Conservation (phyloP, 2,329 filamentous ascomycete genomes). For the Colletotrichum melonis region DNA sequence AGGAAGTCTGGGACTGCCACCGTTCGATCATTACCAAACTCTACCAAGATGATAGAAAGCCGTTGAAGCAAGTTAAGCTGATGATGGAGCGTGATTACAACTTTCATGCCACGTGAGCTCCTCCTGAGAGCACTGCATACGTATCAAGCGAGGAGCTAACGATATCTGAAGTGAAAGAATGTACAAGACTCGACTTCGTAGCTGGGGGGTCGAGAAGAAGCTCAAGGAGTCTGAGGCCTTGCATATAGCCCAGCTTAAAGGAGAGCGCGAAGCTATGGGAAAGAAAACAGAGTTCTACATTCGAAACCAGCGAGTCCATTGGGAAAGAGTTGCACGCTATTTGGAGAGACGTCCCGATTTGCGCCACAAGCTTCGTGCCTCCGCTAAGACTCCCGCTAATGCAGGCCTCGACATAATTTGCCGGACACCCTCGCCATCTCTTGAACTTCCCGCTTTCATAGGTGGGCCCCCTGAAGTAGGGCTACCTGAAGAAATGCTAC, state of each 20-base stretch:
- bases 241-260: slow-evolving; percentile 1
- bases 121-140: not conserved
- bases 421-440: slow-evolving; percentile 10
- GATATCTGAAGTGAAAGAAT: slow-evolving; percentile 1
- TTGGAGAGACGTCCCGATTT: slow-evolving; percentile 13
- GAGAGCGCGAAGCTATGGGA: not conserved
- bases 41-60: slow-evolving; percentile 4
- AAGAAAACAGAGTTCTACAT: slow-evolving; percentile 15
- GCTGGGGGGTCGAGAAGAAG: slow-evolving; percentile 18
- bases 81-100: slow-evolving; percentile 18
- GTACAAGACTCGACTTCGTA: slow-evolving; percentile 16
- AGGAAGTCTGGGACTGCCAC: not conserved
- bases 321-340: not conserved
- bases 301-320: slow-evolving; percentile 3
- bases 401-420: not conserved
- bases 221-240: slow-evolving; percentile 12
- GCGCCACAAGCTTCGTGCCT: not conserved
- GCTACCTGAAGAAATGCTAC: not conserved
- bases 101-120: slow-evolving; percentile 3
- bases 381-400: not conserved
- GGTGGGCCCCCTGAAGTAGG: not conserved
- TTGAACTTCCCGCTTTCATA: not conserved
- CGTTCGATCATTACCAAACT: slow-evolving; percentile 2
- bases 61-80: slow-evolving; percentile 17
- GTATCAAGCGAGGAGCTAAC: not conserved